Conservation (phyloP, 129 eudicot genomes). For the Saussurea involucrata region DNA sequence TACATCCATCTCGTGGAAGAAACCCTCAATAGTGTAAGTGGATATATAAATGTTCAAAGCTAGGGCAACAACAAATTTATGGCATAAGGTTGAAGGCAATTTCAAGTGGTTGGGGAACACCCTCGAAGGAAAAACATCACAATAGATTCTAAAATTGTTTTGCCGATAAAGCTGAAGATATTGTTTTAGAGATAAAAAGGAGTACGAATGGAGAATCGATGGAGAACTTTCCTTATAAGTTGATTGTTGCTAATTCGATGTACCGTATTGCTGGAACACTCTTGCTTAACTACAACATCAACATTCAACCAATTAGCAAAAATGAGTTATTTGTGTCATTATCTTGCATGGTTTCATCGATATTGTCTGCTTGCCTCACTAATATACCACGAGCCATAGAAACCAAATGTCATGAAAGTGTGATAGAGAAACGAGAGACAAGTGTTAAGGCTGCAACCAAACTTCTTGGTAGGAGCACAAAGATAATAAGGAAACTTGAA, state of each 20-base stretch:
- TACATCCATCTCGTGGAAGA: constrained; percentile 26
- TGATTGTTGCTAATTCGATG: constrained; percentile 46
- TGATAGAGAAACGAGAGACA: constrained; percentile 22
- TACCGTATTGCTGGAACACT: constrained; percentile 33
- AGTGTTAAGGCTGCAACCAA: constrained; percentile 24
- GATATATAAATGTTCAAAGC: background rate
- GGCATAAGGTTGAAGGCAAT: constrained; percentile 31
- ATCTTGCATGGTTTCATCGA: constrained; percentile 25
- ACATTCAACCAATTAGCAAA: background rate
- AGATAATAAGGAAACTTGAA: constrained; percentile 13
- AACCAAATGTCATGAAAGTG: constrained; percentile 16
- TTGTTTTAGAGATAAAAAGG: background rate
- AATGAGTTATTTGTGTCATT: constrained; percentile 4
- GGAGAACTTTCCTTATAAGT: background rate
- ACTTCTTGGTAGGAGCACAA: constrained; percentile 28
- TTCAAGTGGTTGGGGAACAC: constrained; percentile 25
- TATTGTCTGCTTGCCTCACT: constrained; percentile 22
- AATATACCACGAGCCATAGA: constrained; percentile 23
- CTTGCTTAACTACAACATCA: background rate
- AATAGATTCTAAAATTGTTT: constrained; percentile 14
- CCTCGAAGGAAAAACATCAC: constrained; percentile 15
- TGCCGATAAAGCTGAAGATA: constrained; percentile 10
- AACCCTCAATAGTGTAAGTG: background rate
- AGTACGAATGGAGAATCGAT: background rate
- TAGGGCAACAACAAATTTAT: constrained; percentile 13